phyloP scores from a whole-genome alignment of 495 filamentous ascomycete species.

The Penicillium crystallinum region DNA sequence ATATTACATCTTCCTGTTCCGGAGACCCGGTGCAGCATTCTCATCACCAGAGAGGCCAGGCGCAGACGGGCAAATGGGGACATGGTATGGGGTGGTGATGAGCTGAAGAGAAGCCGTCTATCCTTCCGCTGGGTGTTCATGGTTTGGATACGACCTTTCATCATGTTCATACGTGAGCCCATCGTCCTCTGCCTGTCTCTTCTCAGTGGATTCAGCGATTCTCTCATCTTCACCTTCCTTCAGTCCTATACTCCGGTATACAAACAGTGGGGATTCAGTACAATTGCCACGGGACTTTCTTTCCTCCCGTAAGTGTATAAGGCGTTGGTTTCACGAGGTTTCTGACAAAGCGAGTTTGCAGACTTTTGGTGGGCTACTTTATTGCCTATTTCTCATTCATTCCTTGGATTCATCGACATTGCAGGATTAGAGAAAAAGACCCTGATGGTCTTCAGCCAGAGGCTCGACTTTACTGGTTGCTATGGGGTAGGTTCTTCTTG shows the following conservation, averaged over 20 bases:
- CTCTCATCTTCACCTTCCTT: constrained; percentile 78
- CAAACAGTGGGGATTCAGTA: constrained; percentile 57
- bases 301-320: constrained; percentile 47
- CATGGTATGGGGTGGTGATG: constrained; percentile 59
- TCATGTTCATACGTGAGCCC: constrained; percentile 73
- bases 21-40: constrained; percentile 62
- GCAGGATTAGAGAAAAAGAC: constrained; percentile 34
- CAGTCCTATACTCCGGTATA: constrained; percentile 64
- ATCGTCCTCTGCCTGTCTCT: constrained; percentile 68
- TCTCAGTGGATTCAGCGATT: constrained; percentile 70
- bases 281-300: constrained; percentile 51
- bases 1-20: constrained; percentile 59
- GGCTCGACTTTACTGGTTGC: constrained; percentile 50
- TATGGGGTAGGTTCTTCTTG: constrained; percentile 30
- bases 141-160: constrained; percentile 68
- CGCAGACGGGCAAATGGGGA: constrained; percentile 53
- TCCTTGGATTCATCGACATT: constrained; percentile 56
- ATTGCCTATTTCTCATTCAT: constrained; percentile 61
- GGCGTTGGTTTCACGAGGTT: not conserved
- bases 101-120: constrained; percentile 48
- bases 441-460: constrained; percentile 52
- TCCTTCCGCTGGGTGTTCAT: constrained; percentile 49
- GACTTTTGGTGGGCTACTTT: constrained; percentile 60
- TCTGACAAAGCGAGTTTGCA: not conserved
- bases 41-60: constrained; percentile 63